These are phyloP conservation scores for Auricularia sp. DNA, from an alignment of 768 basidiomycete genomes.

Conservation along the genomic window DNA sequence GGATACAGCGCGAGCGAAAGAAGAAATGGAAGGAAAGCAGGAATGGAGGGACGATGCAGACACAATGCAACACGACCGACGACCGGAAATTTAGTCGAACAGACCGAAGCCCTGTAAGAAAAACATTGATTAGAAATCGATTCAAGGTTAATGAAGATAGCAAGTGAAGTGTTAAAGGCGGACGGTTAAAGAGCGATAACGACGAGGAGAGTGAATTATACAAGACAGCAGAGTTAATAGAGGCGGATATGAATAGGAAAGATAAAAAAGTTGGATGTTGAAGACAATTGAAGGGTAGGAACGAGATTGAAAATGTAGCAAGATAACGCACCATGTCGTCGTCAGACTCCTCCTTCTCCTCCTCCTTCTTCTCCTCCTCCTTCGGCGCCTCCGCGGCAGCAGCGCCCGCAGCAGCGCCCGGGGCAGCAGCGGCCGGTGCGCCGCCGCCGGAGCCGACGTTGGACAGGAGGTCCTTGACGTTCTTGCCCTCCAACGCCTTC, in stretches of 20 bases:
- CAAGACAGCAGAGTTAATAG: not conserved
- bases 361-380: constrained; percentile 73
- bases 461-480: constrained; percentile 89
- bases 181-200: too few relatives aligned
- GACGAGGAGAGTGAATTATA: not conserved
- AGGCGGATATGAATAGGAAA: too few relatives aligned
- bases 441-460: constrained; percentile 92
- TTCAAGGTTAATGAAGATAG: not conserved
- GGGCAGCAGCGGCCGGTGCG: constrained; percentile 57
- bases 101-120: constrained; percentile 78
- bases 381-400: constrained; percentile 56
- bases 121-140: not conserved
- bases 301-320: constrained; percentile 2
- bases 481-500: constrained; percentile 95
- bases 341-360: constrained; percentile 82
- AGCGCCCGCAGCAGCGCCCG: constrained; percentile 42
- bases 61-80: not conserved
- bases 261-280: too few relatives aligned
- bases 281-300: too few relatives aligned
- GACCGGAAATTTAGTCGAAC: constrained; percentile 60
- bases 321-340: constrained; percentile 66
- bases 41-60: not conserved
- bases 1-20: too few relatives aligned
- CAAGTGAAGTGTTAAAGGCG: not conserved
- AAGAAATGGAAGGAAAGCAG: not conserved